A percentile compares a stretch with the other conserved stretches of the same genome.
phyloP scores from a whole-genome alignment of 2,329 filamentous ascomycete genomes.

The Thelonectria rubi region DNA sequence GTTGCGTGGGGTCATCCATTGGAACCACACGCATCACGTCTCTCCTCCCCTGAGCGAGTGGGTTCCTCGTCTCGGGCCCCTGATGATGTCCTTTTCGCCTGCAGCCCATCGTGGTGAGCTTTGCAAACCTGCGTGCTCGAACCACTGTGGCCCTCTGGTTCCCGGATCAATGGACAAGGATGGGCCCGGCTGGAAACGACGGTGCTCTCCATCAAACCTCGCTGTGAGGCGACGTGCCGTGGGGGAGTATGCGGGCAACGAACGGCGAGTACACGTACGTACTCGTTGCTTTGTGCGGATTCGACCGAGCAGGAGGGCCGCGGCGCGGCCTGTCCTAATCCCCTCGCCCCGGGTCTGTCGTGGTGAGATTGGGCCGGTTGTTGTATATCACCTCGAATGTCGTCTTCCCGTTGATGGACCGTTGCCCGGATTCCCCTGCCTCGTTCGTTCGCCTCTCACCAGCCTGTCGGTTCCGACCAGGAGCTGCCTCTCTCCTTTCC shows the following conservation, averaged over 20 bases:
- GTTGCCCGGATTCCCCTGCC: constrained; percentile 6
- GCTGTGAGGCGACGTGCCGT: constrained; percentile 2
- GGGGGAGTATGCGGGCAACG: constrained; percentile 9
- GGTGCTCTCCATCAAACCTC: constrained; percentile 5
- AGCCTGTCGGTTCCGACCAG: constrained; percentile 12
- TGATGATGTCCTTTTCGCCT: constrained; percentile 15
- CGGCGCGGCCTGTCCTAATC: constrained; percentile 10
- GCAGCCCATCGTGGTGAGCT: constrained; percentile 2
- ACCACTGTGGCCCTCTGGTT: constrained; percentile 18
- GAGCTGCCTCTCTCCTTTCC: constrained; percentile 12
- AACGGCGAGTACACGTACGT: constrained; percentile 13
- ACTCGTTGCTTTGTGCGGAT: constrained; percentile 5
- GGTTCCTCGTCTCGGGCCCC: constrained; percentile 16
- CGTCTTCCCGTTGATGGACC: constrained; percentile 8
- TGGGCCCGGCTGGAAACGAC: constrained; percentile 7
- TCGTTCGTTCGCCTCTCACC: constrained; percentile 1
- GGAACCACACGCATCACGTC: constrained; percentile 8
- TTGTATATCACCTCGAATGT: constrained; percentile 27
- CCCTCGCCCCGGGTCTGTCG: constrained; percentile 1
- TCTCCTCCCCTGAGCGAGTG: constrained; percentile 14
- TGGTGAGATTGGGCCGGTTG: constrained; percentile 17
- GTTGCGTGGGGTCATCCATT: constrained; percentile 15
- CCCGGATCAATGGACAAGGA: constrained; percentile 24
- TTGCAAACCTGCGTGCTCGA: constrained; percentile 21
- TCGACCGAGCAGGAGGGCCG: constrained; percentile 13